Conservation (phyloP, 352 stramenopile genomes). For the Pythium aristosporum region DNA sequence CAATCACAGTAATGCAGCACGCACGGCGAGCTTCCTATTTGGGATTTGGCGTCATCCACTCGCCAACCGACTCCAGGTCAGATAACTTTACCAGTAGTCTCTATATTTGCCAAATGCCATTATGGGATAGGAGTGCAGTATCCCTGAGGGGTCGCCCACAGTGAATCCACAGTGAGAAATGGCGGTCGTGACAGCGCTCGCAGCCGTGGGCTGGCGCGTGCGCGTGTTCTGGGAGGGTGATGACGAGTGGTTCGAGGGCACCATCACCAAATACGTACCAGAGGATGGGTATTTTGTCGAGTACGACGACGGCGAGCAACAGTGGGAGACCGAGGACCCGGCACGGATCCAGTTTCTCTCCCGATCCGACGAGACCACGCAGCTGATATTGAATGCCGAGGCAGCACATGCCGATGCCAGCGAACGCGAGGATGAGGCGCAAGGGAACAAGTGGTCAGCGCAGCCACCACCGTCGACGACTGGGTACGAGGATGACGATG, state of each 20-base stretch:
- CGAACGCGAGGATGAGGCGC: too few species aligned
- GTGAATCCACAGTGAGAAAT: background rate
- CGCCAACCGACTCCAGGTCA: too few species aligned
- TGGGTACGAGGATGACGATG: constrained; percentile 14
- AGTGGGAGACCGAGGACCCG: constrained; percentile 54
- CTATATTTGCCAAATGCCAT: too few species aligned
- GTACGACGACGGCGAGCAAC: constrained; percentile 76
- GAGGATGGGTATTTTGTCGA: constrained; percentile 55
- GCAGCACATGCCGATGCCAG: background rate
- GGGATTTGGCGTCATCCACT: too few species aligned
- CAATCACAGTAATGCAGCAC: too few species aligned
- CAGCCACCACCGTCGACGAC: constrained; percentile 21
- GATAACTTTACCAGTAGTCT: too few species aligned
- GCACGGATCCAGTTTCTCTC: constrained; percentile 26
- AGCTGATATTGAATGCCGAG: constrained; percentile 8
- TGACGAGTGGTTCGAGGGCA: constrained; percentile 62
- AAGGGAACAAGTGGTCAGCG: constrained; percentile 14
- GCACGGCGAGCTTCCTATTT: too few species aligned
- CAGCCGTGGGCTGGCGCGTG: constrained; percentile 44
- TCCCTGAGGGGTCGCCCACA: background rate
- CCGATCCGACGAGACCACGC: constrained; percentile 1
- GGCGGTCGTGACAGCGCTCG: constrained; percentile 9
- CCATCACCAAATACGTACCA: constrained; percentile 33
- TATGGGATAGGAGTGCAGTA: too few species aligned
- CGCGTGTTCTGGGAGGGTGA: constrained; percentile 73